Percentiles rank a stretch among this genome's conserved stretches.
Evolutionary conservation across 495 filamentous ascomycete species (phyloP).

Genomic region (Chaetomium fimeti): DNA sequence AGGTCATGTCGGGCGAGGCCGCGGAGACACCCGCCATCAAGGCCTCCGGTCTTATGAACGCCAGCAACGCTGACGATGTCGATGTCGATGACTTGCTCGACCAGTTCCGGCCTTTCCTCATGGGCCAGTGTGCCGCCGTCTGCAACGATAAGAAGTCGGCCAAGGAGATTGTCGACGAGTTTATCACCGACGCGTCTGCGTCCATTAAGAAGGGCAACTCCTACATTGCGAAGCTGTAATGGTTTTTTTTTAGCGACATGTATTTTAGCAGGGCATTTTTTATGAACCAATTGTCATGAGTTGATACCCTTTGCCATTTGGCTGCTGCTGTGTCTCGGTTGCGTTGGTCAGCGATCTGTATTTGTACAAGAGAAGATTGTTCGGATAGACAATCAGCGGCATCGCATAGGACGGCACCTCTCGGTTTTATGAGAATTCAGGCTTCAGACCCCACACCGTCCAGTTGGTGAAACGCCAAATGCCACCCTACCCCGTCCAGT

Average conservation of each 20-base stretch:
- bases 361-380: too few relatives aligned
- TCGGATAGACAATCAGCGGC: too few relatives aligned
- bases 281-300: constrained; percentile 12
- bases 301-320: constrained; percentile 7
- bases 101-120: constrained; percentile 85
- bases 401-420: neutral
- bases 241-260: neutral
- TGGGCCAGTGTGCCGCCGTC: constrained; percentile 95
- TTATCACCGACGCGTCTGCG: constrained; percentile 74
- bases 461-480: constrained; percentile 3
- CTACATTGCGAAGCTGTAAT: constrained; percentile 27
- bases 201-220: constrained; percentile 32
- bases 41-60: constrained; percentile 69
- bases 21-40: constrained; percentile 72
- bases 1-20: constrained; percentile 53
- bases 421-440: neutral
- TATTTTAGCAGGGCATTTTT: constrained; percentile 15
- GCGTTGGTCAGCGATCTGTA: neutral
- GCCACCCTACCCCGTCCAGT: neutral
- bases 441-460: neutral
- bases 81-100: constrained; percentile 75
- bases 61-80: constrained; percentile 59
- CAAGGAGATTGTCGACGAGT: constrained; percentile 92
- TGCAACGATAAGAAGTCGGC: constrained; percentile 90
- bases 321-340: neutral